A percentile compares a stretch with the other conserved stretches of the same genome.
Evolutionary conservation across 768 basidiomycete genomes (phyloP).

Genomic region (Sarcodon sp.): DNA sequence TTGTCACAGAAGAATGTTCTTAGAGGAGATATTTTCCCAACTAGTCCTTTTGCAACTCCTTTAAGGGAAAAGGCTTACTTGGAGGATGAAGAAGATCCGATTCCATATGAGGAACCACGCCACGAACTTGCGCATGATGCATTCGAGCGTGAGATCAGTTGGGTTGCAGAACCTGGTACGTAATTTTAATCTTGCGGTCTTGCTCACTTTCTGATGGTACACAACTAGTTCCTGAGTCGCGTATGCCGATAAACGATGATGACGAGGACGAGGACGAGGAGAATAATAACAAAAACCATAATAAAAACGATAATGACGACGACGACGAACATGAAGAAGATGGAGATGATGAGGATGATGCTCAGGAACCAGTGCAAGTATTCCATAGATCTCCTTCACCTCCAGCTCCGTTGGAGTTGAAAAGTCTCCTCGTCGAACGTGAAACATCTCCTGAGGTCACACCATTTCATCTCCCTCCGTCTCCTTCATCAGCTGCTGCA

Average conservation of each 20-base stretch:
- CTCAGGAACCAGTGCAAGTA: conserved; percentile 1
- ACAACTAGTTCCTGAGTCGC: conserved; percentile 41
- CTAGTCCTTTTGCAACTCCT: conserved; percentile 63
- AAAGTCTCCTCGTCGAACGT: conserved; percentile 49
- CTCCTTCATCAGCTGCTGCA: conserved; percentile 33
- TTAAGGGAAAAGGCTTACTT: conserved; percentile 47
- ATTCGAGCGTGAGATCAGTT: conserved; percentile 39
- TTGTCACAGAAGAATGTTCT: conserved; percentile 31
- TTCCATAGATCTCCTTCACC: conserved; percentile 21
- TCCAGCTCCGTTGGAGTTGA: conserved; percentile 28
- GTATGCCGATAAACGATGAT: conserved; percentile 48
- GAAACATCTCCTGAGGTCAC: conserved; percentile 44
- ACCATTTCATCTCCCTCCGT: conserved; percentile 30
- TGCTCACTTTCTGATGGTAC: conserved; percentile 1
- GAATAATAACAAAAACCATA: conserved; percentile 24
- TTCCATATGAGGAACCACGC: conserved; percentile 18
- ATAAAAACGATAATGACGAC: conserved; percentile 25
- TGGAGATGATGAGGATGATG: not conserved
- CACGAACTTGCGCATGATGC: conserved; percentile 10
- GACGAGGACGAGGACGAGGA: conserved; percentile 41
- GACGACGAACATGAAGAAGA: conserved; percentile 30
- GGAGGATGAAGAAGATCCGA: conserved; percentile 61
- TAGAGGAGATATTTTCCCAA: conserved; percentile 46
- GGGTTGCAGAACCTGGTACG: conserved; percentile 66
- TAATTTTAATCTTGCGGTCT: conserved; percentile 8